phyloP scores from a whole-genome alignment of 2,329 filamentous ascomycete genomes.

The Talaromyces sp. region DNA sequence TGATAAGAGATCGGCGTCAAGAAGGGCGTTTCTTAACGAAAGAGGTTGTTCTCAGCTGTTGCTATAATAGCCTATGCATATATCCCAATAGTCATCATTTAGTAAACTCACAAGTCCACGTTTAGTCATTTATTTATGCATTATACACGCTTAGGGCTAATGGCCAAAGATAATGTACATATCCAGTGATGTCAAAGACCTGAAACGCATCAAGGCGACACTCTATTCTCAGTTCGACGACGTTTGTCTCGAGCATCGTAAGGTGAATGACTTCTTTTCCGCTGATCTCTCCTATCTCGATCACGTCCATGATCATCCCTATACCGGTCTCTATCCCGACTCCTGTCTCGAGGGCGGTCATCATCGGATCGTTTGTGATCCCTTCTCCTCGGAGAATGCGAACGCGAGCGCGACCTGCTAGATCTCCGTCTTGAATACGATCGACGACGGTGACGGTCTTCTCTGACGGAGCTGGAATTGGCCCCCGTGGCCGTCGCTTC shows the following conservation, averaged over 20 bases:
- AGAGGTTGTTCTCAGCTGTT: not conserved
- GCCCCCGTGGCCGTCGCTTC: conserved; percentile 39
- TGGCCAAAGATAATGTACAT: not conserved
- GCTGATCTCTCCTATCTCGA: conserved; percentile 22
- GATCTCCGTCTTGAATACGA: conserved; percentile 26
- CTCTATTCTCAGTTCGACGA: conserved; percentile 28
- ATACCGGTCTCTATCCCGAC: conserved; percentile 36
- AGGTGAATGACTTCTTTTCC: conserved; percentile 41
- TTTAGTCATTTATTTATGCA: not conserved
- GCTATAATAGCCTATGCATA: not conserved
- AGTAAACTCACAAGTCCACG: not conserved
- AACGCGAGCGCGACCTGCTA: conserved; percentile 49
- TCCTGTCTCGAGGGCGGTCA: conserved; percentile 35
- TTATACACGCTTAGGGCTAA: not conserved
- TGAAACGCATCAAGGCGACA: not conserved
- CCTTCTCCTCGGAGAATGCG: conserved; percentile 47
- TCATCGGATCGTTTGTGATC: conserved; percentile 40
- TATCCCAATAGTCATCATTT: not conserved
- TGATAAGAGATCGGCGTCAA: not conserved
- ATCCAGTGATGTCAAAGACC: not conserved
- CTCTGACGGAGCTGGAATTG: conserved; percentile 41
- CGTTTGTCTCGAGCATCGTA: conserved; percentile 41
- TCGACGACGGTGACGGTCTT: conserved; percentile 25
- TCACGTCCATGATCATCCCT: conserved; percentile 46
- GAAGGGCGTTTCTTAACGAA: not conserved